Evolutionary conservation across 768 basidiomycete species (phyloP), one percentile per base, ranked within the genome.

Genomic region (Lentinula sp.): DNA sequence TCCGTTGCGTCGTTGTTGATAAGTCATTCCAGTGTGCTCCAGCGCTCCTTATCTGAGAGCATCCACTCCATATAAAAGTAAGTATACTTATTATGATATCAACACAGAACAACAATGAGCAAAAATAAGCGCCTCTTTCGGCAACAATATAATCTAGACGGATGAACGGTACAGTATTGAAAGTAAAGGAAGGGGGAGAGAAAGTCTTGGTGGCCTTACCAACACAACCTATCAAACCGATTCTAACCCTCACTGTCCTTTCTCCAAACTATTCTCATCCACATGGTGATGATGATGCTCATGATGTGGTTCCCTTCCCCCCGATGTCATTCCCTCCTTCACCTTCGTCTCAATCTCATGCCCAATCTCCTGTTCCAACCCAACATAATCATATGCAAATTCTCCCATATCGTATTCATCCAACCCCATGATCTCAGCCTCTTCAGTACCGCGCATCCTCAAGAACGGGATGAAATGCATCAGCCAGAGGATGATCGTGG

Each of bases 331-430:
- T 28, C 49, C 31, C 37, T 18, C 37, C 7, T 10, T 52, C 49
- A 34, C 6, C 28, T 66, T 67, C 28, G 63, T 65, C 64, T 66
- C 67, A 40, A 65, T 64, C 55, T 60, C 64, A 57, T 79, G 80
- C 5, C 78, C 79, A 40, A 81, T 74, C 65, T 83, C 82, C 66
- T 77, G 76, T 67, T 91, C 90, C 54, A 91, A 70, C 10, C 87
- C 89, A 35, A 93, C 91, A 64, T 91, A 94, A 73, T 94, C 91
- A 67, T 92, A 93, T 1, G 90, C 88, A 63, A 85, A 93, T 75
- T 95, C 93, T 64, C 93, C 94, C 82, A 93, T 87, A 76, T 95
- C 89, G 1, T 85, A 80, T 67, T 93, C 90, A 73, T 98, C 95
- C 65, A 96, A 86, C 61, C 95, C 95, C 51, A 96, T 75, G 43